Evolutionary conservation across 306 rosid genomes (phyloP).

Genomic region (Cicer arietinum): DNA sequence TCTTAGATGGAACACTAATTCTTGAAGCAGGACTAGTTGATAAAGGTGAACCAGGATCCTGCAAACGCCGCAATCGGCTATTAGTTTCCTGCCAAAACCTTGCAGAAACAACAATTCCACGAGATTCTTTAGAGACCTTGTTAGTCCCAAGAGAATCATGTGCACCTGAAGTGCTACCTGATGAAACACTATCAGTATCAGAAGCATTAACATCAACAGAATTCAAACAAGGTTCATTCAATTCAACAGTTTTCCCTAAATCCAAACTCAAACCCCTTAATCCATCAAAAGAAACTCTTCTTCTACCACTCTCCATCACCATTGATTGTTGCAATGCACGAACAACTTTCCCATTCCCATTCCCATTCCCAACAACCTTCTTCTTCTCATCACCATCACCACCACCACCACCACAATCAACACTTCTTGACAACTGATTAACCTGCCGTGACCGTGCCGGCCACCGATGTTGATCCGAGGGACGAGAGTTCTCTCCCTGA

Average conservation of each 20-base stretch:
- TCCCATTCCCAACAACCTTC: conserved; percentile 56
- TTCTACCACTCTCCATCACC: conserved; percentile 52
- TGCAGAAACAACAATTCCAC: conserved; percentile 82
- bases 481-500: conserved; percentile 83
- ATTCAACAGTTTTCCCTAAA: conserved; percentile 62
- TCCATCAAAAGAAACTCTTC: conserved; percentile 85
- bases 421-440: conserved; percentile 65
- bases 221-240: conserved; percentile 59
- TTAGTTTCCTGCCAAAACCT: conserved; percentile 99
- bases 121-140: conserved; percentile 57
- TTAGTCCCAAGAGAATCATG: conserved; percentile 60
- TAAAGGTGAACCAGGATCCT: conserved; percentile 89
- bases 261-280: conserved; percentile 74
- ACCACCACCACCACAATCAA: conserved; percentile 53
- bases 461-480: conserved; percentile 88
- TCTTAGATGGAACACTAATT: conserved; percentile 54
- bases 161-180: conserved; percentile 92
- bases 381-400: conserved; percentile 48
- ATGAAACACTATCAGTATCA: conserved; percentile 95
- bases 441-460: conserved; percentile 71
- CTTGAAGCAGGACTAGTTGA: conserved; percentile 76
- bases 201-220: conserved; percentile 88
- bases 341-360: conserved; percentile 46
- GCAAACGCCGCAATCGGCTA: conserved; percentile 84
- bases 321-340: conserved; percentile 74